Base-by-base conservation (phyloP, 208 protist species). In the Sergeia podlipaevii region DNA sequence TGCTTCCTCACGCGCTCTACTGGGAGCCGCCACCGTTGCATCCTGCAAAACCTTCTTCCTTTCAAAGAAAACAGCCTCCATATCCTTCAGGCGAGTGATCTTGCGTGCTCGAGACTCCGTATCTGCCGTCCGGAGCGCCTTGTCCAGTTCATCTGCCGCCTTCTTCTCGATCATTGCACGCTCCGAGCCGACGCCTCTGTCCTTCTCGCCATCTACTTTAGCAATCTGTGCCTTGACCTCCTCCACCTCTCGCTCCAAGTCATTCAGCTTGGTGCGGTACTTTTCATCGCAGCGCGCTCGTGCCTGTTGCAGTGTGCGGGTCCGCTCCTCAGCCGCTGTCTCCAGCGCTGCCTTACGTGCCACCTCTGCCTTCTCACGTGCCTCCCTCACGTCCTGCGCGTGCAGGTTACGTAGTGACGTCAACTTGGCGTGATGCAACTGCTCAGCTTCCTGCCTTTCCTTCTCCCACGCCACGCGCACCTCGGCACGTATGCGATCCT, bases 401-500 rank as follows among this genome's bases (percentile, higher is more conserved):
- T 77, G 66, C 23, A 72, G 38, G 15, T 63, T 24, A 26, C 64
- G 66, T 18, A 90, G 55, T 4, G 75, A 50, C 28, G 60, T 37
- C 28, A 88, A 69, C 23, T 63, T 62, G 26, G 56, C 60, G 21
- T 71, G 49, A 36, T 73, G 65, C 11, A 74, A 27, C 5, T 60
- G 34, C 38, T 83, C 64, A 0, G 66, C 65, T 50, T 85, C 77
- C 24, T 60, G n/a, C 47, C 61, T 49, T 50, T 87, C 80, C 28
- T 44, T 36, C 50, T 74, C 69, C 36, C 87, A 60, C 29, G 43
- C 49, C 39, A 27, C 54, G 55, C 72, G 60, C 13, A 72, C 43
- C 56, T 94, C 80, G 4, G 51, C 60, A 18, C 76, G 77, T 28
- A 94, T 75, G 49, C 72, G 80, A 39, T 71, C 65, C 69, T 94